Percentiles rank a stretch among this genome's conserved stretches.
Evolutionary conservation across 371 early-diverging fungal species (phyloP).

Genomic region (Lichtheimia corymbifera): DNA sequence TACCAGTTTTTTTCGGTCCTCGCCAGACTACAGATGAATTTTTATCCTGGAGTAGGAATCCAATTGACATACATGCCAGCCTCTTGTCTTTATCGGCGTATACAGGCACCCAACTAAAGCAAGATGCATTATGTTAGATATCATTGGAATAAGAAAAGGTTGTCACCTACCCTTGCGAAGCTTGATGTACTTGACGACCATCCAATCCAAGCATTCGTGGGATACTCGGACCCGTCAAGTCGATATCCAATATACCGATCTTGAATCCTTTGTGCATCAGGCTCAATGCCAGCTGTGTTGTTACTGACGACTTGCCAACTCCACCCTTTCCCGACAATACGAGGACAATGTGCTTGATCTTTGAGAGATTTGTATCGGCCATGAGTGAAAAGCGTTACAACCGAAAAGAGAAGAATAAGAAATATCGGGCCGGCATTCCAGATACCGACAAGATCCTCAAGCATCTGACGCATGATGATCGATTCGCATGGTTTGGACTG

Average conservation of each 20-base stretch:
- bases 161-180: conserved; percentile 58
- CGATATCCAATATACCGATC: conserved; percentile 91
- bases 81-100: conserved; percentile 76
- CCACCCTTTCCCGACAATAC: conserved; percentile 97
- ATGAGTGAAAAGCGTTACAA: conserved; percentile 13
- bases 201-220: conserved; percentile 83
- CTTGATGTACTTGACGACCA: conserved; percentile 76
- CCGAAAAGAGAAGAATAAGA: background rate
- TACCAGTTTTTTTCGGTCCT: conserved; percentile 91
- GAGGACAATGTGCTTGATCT: conserved; percentile 73
- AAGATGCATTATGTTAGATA: background rate
- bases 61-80: conserved; percentile 83
- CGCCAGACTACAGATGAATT: conserved; percentile 95
- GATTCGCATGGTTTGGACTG: too few species aligned
- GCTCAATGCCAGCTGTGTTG: conserved; percentile 66
- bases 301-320: conserved; percentile 86
- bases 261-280: conserved; percentile 55
- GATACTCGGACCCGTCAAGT: conserved; percentile 94
- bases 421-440: too few species aligned
- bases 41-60: conserved; percentile 78
- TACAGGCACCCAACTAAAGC: conserved; percentile 85
- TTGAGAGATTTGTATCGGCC: conserved; percentile 34
- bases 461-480: too few species aligned
- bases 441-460: too few species aligned
- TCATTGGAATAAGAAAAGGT: background rate